Percentiles rank a stretch among this genome's conserved stretches.
These are phyloP conservation scores for Cronartium quercuum DNA, from an alignment of 1,284 basidiomycete genomes.

Conservation along the genomic window DNA sequence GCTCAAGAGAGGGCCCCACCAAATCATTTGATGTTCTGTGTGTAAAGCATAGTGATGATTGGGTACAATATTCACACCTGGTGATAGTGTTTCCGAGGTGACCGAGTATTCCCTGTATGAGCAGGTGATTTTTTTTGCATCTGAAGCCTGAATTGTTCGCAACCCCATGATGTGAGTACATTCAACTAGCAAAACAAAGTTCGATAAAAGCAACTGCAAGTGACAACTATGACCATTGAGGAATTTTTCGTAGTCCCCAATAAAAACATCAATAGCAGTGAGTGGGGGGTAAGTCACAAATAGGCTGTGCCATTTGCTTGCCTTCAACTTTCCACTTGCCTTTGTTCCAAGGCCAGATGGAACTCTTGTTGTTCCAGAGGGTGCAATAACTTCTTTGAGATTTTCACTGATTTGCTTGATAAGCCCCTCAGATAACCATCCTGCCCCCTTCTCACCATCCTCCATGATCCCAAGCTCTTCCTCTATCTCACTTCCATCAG, in stretches of 20 bases:
- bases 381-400: slow-evolving; percentile 4
- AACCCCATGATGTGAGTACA: background rate
- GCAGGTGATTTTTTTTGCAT: background rate
- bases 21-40: slow-evolving; percentile 1
- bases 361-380: background rate
- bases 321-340: slow-evolving; percentile 20
- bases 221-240: background rate
- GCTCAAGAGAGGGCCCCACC: slow-evolving; percentile 2
- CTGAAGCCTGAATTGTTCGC: background rate
- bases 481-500: background rate
- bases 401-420: background rate
- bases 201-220: background rate
- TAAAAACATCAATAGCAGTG: background rate
- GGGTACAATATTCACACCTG: background rate
- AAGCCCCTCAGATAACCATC: background rate
- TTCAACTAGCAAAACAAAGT: background rate
- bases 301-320: slow-evolving; percentile 15
- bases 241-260: background rate
- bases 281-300: slow-evolving; percentile 9
- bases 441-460: background rate
- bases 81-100: background rate
- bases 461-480: background rate
- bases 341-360: slow-evolving; percentile 6
- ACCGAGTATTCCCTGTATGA: background rate
- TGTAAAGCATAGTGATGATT: slow-evolving; percentile 34